Evolutionary conservation across 768 basidiomycete species (phyloP), one percentile per base, ranked within the genome.

Genomic region (Calocybe gangraenosa): DNA sequence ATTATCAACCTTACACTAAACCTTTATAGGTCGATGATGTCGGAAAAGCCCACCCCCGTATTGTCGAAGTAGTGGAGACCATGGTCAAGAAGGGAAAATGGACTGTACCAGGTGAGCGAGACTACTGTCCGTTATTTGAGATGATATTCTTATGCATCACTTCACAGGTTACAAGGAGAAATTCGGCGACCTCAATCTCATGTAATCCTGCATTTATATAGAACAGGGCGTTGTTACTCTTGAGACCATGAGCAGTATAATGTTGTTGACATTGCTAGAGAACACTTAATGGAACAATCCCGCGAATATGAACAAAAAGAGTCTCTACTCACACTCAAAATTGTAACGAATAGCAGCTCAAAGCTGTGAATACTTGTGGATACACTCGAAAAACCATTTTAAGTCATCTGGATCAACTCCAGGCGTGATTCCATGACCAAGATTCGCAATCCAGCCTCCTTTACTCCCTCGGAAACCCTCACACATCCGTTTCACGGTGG

Each of bases 11-110:
- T 7, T 50, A 44, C 45, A n/a, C n/a, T n/a, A 13, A 47, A 25
- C 14, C 19, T 33, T 36, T 17, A 18, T 57, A 95, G 92, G 75
- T 84, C 51, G 84, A 87, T 60, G 95, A 99, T 50, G 89, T 98
- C 56, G 83, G 84, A 55, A 76, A 84, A 50, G 95, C 95, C 19
- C 87, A 96, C 68, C 96, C 96, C 14, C 90, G 91, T 66, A 83
- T 98, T 65, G 71, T 75, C 31, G 83, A 96, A 68, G 82, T 87
- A 34, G 90, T 96, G 48, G 92, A 97, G 71, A 87, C 76, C 55
- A 95, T 96, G 92, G 66, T 97, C 52, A 84, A 87, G 80, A 93
- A 97, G 73, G 94, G 94, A 68, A 96, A 97, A 74, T 96, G 92
- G 87, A 92, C 87, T 59, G 94, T 97, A 47, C 95, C 95, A 59